Evolutionary conservation across 202 grass and related monocot species (phyloP), one percentile per base, ranked within the genome.

Genomic region (Brachypodium distachyon): DNA sequence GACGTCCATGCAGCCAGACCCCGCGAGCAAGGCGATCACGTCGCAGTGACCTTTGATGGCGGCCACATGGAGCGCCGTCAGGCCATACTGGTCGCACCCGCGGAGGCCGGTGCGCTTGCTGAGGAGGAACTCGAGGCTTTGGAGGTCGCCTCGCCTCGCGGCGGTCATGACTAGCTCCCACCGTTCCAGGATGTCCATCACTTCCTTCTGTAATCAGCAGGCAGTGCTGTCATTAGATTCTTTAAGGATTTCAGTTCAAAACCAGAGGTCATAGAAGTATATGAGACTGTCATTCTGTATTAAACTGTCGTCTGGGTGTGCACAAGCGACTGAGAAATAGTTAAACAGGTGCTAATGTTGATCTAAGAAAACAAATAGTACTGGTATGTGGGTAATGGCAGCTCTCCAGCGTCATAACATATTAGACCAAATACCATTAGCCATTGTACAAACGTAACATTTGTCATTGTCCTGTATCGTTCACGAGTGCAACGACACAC

Each of bases 101-200:
- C 52, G 72, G 75, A 92, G 47, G 7, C 71, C 89, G 0, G 79
- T 74, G 40, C 84, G 84, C 85, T 92, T 97, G 59, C 62, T 80
- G 18, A 97, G 71, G 33, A 97, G 82, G 55, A 77, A 33, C 81
- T 94, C 81, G 14, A 97, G 94, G 44, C 64, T 88, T 19, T 56
- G 26, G 9, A 92, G 9, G 82, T 97, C 91, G 19, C 94, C 91
- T 41, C 84, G 85, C 53, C 94, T 73, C 47, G 84, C 83, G n/a
- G 94, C 94, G 41, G 90, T 84, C 86, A 97, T 84, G 12, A 97
- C 88, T 34, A 85, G 82, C 79, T 97, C 91, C 88, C 91, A 90
- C 32, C 91, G 83, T 31, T 90, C 84, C 76, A 97, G 85, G 7
- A 90, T 70, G 27, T 97, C 94, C 67, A 75, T 89, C 67, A 97